Conservation (phyloP, 441 rosid genomes). For the Jatropha multifida region DNA sequence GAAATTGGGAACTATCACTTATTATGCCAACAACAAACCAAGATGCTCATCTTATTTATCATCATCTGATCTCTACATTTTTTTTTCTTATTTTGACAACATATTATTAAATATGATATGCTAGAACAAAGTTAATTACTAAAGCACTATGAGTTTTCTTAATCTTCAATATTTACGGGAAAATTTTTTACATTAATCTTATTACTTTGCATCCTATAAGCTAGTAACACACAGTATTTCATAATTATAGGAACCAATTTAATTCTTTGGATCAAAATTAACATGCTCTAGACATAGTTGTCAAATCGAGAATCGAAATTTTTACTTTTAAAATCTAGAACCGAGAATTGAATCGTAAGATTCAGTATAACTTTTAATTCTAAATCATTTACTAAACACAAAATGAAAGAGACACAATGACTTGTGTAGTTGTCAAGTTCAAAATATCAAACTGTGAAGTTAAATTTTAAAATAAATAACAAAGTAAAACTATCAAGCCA, state of each 20-base stretch:
- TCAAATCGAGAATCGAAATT: too few species aligned
- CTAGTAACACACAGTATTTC: not conserved
- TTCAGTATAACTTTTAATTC: too few species aligned
- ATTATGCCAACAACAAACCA: constrained; percentile 3
- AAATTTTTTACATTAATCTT: not conserved
- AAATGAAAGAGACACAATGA: too few species aligned
- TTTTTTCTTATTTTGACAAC: not conserved
- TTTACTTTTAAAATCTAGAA: too few species aligned
- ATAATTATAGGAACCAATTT: not conserved
- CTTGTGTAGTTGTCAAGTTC: too few species aligned
- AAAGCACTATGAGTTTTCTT: not conserved
- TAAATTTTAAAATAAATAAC: too few species aligned
- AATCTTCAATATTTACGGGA: not conserved
- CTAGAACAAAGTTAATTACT: not conserved
- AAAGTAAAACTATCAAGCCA: too few species aligned
- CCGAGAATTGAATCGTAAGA: too few species aligned
- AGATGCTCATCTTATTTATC: not conserved
- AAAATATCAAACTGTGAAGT: too few species aligned
- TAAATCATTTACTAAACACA: too few species aligned
- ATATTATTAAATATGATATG: not conserved
- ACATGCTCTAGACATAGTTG: not conserved
- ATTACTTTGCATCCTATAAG: not conserved
- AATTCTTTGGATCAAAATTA: not conserved
- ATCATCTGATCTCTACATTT: not conserved
- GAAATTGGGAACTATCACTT: not conserved